Conservation (phyloP, 2,329 filamentous ascomycete species). For the Fusarium floridanum region DNA sequence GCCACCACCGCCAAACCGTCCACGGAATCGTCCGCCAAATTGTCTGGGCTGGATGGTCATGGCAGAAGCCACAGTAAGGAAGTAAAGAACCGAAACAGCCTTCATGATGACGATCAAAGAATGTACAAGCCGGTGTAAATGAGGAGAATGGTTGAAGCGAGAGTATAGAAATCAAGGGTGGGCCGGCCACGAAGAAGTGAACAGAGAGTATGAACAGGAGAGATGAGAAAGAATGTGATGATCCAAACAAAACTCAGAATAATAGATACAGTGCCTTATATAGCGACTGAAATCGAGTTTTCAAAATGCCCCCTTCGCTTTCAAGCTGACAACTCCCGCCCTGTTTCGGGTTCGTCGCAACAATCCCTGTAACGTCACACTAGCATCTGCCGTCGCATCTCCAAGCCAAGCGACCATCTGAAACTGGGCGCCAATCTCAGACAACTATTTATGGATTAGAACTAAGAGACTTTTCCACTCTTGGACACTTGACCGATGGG, state of each 20-base stretch:
- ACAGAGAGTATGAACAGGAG: not conserved
- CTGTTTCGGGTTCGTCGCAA: constrained; percentile 26
- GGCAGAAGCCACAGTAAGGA: constrained; percentile 7
- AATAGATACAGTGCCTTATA: not conserved
- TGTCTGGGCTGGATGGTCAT: constrained; percentile 15
- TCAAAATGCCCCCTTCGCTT: not conserved
- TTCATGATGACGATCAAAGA: constrained; percentile 13
- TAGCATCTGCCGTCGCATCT: constrained; percentile 11
- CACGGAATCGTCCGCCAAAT: not conserved
- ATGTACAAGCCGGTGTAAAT: not conserved
- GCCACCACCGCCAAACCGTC: not conserved
- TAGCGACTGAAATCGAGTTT: not conserved
- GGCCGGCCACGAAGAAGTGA: constrained; percentile 15
- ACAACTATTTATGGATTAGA: not conserved
- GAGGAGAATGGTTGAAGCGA: not conserved
- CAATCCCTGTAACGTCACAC: constrained; percentile 14
- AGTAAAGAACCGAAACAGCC: not conserved
- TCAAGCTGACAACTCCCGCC: not conserved
- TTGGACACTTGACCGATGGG: not conserved
- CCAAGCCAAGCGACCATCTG: constrained; percentile 25
- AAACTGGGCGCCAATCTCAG: constrained; percentile 22
- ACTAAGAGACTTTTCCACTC: not conserved
- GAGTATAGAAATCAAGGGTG: constrained; percentile 2
- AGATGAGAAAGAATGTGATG: constrained; percentile 1
- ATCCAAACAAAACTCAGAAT: not conserved